These are phyloP conservation scores for Ustulina deusta DNA, from an alignment of 2,329 filamentous ascomycete genomes.

Conservation along the genomic window DNA sequence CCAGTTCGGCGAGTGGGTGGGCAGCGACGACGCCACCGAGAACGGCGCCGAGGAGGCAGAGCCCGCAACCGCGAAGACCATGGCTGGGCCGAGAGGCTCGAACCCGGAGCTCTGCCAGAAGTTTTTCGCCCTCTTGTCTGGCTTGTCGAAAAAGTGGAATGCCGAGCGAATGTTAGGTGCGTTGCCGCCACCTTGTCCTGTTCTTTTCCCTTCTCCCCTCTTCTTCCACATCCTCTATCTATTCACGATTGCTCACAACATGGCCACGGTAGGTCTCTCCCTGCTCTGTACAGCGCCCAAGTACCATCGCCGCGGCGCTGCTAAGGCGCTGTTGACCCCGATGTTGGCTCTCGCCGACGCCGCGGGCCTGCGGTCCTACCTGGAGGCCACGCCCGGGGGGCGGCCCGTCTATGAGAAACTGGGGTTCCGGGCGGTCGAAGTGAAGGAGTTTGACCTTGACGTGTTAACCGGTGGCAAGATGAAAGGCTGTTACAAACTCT, in stretches of 20 bases:
- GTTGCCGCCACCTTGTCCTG: constrained; percentile 21
- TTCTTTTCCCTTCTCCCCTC: not conserved
- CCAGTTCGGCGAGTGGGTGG: constrained; percentile 43
- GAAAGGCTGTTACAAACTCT: constrained; percentile 40
- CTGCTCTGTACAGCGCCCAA: constrained; percentile 53
- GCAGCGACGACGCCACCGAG: constrained; percentile 20
- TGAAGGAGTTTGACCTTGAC: constrained; percentile 45
- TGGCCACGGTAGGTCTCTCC: constrained; percentile 49
- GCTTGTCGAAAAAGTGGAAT: constrained; percentile 48
- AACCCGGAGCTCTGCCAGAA: constrained; percentile 45
- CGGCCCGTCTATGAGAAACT: constrained; percentile 54
- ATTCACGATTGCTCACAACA: constrained; percentile 9
- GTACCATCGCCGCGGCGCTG: constrained; percentile 54
- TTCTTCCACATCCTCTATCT: not conserved
- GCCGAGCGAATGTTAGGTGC: constrained; percentile 52
- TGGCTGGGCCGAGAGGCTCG: constrained; percentile 49
- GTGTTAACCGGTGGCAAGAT: constrained; percentile 37
- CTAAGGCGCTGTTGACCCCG: constrained; percentile 51
- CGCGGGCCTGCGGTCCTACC: constrained; percentile 50
- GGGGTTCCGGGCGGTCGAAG: constrained; percentile 54
- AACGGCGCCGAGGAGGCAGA: constrained; percentile 30
- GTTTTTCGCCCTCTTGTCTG: constrained; percentile 50
- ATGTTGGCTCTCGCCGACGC: constrained; percentile 54
- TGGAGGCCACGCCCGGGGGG: constrained; percentile 55
- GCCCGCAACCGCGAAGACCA: constrained; percentile 3